Base-by-base conservation (phyloP, 2,329 filamentous ascomycete species). In the Hymenoscyphus fructigenus region DNA sequence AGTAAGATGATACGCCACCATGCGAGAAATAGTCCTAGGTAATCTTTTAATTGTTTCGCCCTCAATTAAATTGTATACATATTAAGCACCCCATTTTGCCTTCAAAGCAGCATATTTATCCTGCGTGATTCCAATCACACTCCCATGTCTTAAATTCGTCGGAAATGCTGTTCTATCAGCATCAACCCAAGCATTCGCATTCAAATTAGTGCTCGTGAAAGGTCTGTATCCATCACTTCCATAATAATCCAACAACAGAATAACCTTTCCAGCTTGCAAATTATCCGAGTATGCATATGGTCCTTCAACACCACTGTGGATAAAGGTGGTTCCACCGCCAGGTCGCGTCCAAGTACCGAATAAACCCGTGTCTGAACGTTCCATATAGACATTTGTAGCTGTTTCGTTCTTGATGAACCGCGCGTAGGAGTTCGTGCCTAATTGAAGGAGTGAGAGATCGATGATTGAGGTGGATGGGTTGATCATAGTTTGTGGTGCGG, bases 391-490 rank as follows among this genome's bases (percentile, higher is more conserved):
- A 0, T 78, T 80, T 67, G 83, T 83, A 2, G 76, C 78, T 0
- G 79, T 78, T 71, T 86, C 83, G 72, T 85, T 82, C 68, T 85
- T 85, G 74, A 85, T 76, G 74, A 85, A 86, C 56, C 84, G 80
- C 5, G 82, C 76, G 60, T 82, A 85, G n/a, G 76, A 76, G 44
- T 74, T 72, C 38, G 69, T 69, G 15, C 79, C 78, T 1, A 83
- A 73, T 1, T 79, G 75, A 3, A 85, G 76, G 73, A 89, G 83
- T 68, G 85, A 83, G n/a, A 88, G 76, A 69, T 85, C 83, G 70
- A 85, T 85, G 60, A 84, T 77, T 64, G 81, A 78, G 60, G 78
- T 82, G 1, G 77, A 73, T 55, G 79, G 76, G 72, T 83, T 78
- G 71, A 85, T 80, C 68, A 83, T 83, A 6, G 82, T 83, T 66